Percentiles rank a stretch among this genome's conserved stretches.
These are phyloP conservation scores for Penicillium paradoxum DNA, from an alignment of 495 filamentous ascomycete genomes.

Conservation along the genomic window DNA sequence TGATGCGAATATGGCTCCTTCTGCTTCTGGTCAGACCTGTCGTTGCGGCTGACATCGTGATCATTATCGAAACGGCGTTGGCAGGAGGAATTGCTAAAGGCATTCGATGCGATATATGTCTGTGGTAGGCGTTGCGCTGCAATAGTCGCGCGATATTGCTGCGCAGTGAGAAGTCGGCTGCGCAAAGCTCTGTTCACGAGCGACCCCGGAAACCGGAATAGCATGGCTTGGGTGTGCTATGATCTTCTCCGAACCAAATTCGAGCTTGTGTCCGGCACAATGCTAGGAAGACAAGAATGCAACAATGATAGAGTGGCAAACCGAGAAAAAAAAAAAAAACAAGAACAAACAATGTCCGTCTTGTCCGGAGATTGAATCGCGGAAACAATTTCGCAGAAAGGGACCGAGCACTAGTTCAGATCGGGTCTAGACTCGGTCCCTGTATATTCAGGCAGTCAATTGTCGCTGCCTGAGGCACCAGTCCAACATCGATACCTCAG, in stretches of 20 bases:
- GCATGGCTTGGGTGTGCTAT: conserved; percentile 11
- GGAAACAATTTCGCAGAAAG: conserved; percentile 8
- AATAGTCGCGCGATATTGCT: conserved; percentile 8
- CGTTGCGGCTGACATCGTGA: background rate
- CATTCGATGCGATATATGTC: background rate
- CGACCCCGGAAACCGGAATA: conserved; percentile 12
- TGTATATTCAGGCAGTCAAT: conserved; percentile 12
- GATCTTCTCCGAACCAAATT: background rate
- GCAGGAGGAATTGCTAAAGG: background rate
- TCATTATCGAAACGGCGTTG: background rate
- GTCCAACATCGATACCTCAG: background rate
- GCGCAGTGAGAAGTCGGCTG: conserved; percentile 14
- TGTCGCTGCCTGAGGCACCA: background rate
- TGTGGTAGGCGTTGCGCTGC: background rate
- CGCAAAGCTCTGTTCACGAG: conserved; percentile 24
- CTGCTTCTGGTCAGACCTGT: background rate
- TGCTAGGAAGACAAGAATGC: background rate
- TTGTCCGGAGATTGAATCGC: background rate
- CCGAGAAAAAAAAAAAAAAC: background rate
- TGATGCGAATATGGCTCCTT: background rate
- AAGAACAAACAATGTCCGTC: background rate
- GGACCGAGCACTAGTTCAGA: background rate
- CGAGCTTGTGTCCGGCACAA: background rate
- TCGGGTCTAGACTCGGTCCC: conserved; percentile 8
- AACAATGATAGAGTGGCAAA: background rate